Conservation (phyloP, 352 stramenopile species). For the Phytophthora colocasiae region DNA sequence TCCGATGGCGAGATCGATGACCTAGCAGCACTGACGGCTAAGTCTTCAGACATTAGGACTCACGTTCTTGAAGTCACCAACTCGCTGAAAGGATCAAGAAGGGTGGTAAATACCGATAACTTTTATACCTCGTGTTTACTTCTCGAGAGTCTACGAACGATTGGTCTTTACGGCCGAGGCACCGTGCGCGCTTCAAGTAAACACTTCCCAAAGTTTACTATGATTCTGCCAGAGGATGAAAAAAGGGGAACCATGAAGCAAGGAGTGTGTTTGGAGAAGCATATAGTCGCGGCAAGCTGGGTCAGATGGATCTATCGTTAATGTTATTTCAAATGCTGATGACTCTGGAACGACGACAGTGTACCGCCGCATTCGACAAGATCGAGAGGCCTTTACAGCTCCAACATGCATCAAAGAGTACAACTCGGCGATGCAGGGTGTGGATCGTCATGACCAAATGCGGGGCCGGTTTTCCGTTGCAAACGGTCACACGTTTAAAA, state of each 20-base stretch:
- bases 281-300: constrained; percentile 15
- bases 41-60: background rate
- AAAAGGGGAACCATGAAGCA: constrained; percentile 17
- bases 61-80: background rate
- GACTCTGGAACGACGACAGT: constrained; percentile 10
- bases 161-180: background rate
- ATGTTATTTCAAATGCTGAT: background rate
- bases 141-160: background rate
- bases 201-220: constrained; percentile 26
- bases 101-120: background rate
- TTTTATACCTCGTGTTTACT: background rate
- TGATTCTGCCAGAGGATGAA: background rate
- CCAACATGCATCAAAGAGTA: constrained; percentile 36
- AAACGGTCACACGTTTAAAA: constrained; percentile 37
- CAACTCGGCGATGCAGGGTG: constrained; percentile 42
- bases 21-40: background rate
- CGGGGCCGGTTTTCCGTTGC: constrained; percentile 31
- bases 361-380: constrained; percentile 13
- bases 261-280: constrained; percentile 12
- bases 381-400: constrained; percentile 12
- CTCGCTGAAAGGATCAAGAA: background rate
- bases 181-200: background rate
- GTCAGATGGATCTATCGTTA: too few species aligned
- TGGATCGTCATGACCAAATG: constrained; percentile 38
- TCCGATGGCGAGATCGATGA: background rate